phyloP scores from a whole-genome alignment of 345 rosid species.

The Atalantia buxifolia region DNA sequence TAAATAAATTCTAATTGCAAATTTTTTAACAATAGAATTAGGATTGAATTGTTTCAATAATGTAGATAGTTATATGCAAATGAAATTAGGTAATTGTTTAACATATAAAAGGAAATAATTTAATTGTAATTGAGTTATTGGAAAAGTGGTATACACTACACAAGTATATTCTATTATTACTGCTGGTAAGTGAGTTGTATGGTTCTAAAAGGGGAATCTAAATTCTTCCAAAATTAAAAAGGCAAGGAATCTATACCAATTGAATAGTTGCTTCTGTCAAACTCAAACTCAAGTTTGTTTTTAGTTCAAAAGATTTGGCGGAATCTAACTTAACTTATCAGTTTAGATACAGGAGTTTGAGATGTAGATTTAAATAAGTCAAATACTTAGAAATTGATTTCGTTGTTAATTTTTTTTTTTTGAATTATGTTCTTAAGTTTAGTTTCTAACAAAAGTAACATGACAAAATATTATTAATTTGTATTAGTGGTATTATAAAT shows the following conservation, averaged over 20 bases:
- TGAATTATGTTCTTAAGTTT: too few species aligned
- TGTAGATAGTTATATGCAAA: neutral
- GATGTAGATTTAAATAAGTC: neutral
- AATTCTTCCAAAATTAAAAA: too few species aligned
- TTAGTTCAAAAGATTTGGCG: neutral
- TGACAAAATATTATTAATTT: too few species aligned
- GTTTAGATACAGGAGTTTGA: neutral
- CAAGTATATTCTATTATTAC: too few species aligned
- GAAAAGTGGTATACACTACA: too few species aligned
- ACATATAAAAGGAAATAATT: neutral
- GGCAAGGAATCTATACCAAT: neutral
- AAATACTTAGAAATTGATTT: too few species aligned
- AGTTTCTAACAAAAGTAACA: too few species aligned
- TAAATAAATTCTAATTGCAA: neutral
- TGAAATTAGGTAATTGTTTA: neutral
- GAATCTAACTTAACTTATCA: neutral
- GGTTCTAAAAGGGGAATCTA: too few species aligned
- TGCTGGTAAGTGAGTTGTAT: too few species aligned
- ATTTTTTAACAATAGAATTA: neutral
- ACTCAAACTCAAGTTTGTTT: neutral
- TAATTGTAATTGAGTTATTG: too few species aligned
- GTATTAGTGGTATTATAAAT: too few species aligned
- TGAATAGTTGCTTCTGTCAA: neutral
- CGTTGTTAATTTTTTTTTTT: too few species aligned
- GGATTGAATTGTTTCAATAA: neutral